Percentiles rank a stretch among this genome's conserved stretches.
phyloP scores from a whole-genome alignment of 179 eudicot species.

The Silene noctiflora region DNA sequence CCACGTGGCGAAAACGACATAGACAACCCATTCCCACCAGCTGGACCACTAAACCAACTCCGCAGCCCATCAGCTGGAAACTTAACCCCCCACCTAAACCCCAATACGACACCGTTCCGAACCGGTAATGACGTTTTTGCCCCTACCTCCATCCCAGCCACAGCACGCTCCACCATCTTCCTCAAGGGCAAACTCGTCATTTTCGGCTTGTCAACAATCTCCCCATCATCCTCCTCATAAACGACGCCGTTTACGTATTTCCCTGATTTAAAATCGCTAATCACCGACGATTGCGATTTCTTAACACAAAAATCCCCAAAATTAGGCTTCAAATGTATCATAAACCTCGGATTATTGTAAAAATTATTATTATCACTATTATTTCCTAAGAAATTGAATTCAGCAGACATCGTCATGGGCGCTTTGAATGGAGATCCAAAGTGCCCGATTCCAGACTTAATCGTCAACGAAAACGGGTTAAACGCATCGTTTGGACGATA shows the following conservation, averaged over 20 bases:
- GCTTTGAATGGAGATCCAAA: conserved; percentile 68
- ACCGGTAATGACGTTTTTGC: conserved; percentile 66
- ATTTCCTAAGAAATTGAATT: conserved; percentile 47
- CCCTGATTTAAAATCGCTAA: background rate
- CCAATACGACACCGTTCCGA: conserved; percentile 48
- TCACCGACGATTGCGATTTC: conserved; percentile 49
- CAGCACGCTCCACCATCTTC: conserved; percentile 31
- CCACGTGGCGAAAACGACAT: conserved; percentile 28
- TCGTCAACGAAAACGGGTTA: conserved; percentile 57
- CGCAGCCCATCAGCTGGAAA: conserved; percentile 41
- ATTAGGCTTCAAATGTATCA: conserved; percentile 61
- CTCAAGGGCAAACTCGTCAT: conserved; percentile 26
- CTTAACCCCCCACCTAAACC: conserved; percentile 77
- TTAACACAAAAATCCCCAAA: conserved; percentile 68
- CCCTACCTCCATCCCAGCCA: conserved; percentile 50
- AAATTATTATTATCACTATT: background rate
- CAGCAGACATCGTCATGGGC: conserved; percentile 74
- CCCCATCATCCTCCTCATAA: conserved; percentile 35
- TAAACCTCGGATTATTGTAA: conserved; percentile 50
- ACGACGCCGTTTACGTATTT: conserved; percentile 10
- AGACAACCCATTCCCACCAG: conserved; percentile 26
- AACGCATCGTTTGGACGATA: conserved; percentile 77
- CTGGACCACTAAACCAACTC: conserved; percentile 19
- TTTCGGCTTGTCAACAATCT: conserved; percentile 28
- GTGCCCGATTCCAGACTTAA: conserved; percentile 66